Conservation (phyloP, 73 alveolate genomes). For the Loxodes magnus region DNA sequence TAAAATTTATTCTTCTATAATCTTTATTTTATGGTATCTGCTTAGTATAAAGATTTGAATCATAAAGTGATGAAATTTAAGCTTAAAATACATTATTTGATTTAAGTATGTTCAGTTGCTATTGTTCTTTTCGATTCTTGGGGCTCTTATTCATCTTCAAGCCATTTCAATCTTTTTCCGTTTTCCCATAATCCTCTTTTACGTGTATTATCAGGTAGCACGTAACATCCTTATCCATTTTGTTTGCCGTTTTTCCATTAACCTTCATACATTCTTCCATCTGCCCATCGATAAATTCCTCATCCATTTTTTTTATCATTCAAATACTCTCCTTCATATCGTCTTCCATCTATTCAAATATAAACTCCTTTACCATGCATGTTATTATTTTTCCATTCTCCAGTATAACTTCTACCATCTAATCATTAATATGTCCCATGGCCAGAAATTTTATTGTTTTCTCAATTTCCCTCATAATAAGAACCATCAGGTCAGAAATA, state of each 20-base stretch:
- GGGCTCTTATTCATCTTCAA: too few species aligned
- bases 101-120: too few species aligned
- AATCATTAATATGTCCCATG: slow-evolving; percentile 34
- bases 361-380: slow-evolving; percentile 37
- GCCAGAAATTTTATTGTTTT: slow-evolving; percentile 24
- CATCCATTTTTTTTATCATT: slow-evolving; percentile 46
- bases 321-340: slow-evolving; percentile 47
- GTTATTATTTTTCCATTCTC: slow-evolving; percentile 35
- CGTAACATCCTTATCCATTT: slow-evolving; percentile 20
- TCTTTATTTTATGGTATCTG: too few species aligned
- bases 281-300: slow-evolving; percentile 46
- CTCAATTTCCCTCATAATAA: slow-evolving; percentile 2
- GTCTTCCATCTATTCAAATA: slow-evolving; percentile 28
- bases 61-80: too few species aligned
- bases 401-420: slow-evolving; percentile 32
- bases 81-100: too few species aligned
- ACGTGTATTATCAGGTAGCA: slow-evolving; percentile 17
- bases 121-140: too few species aligned
- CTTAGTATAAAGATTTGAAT: too few species aligned
- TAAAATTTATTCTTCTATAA: too few species aligned
- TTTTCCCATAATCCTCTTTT: slow-evolving; percentile 35
- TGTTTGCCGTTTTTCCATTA: slow-evolving; percentile 15
- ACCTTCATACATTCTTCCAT: slow-evolving; percentile 38
- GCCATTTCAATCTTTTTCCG: slow-evolving; percentile 42
- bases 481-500: slow-evolving; percentile 36